A percentile compares a stretch with the other conserved stretches of the same genome.
Evolutionary conservation across 75 land plant species (phyloP).

Genomic region (Sequoia sempervirens): DNA sequence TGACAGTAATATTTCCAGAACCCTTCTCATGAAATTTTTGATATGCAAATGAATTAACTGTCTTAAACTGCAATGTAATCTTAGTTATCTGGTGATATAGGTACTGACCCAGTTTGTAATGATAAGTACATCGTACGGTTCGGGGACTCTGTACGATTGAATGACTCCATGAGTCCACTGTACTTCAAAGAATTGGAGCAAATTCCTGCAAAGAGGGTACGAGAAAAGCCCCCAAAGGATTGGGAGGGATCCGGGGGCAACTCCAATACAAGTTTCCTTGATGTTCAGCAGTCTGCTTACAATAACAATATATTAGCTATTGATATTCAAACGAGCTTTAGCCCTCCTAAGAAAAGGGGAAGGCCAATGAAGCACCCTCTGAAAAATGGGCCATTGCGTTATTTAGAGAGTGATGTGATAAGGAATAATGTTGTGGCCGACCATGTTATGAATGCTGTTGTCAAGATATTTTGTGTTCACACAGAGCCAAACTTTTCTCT

Average conservation of each 20-base stretch:
- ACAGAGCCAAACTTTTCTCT: constrained; percentile 72
- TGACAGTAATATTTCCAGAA: no score
- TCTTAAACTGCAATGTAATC: no score
- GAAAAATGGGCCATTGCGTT: not conserved
- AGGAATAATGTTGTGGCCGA: constrained; percentile 15
- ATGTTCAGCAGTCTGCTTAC: not conserved
- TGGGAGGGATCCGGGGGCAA: not conserved
- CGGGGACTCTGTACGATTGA: not conserved
- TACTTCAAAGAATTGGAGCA: not conserved
- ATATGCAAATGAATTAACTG: no score
- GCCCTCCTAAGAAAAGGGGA: not conserved
- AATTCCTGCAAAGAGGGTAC: not conserved
- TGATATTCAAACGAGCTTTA: not conserved
- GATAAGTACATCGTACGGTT: no score
- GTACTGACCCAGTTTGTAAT: no score
- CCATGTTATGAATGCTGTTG: constrained; percentile 83
- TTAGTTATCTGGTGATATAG: no score
- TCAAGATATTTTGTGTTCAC: constrained; percentile 79
- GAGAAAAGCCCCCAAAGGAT: not conserved
- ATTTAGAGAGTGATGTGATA: not conserved
- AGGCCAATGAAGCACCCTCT: not conserved
- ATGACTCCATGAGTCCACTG: not conserved
- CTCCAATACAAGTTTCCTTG: not conserved
- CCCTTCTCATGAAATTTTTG: no score
- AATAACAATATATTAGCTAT: not conserved